phyloP scores from a whole-genome alignment of 768 basidiomycete genomes.

The Leccinum aurantiacum region DNA sequence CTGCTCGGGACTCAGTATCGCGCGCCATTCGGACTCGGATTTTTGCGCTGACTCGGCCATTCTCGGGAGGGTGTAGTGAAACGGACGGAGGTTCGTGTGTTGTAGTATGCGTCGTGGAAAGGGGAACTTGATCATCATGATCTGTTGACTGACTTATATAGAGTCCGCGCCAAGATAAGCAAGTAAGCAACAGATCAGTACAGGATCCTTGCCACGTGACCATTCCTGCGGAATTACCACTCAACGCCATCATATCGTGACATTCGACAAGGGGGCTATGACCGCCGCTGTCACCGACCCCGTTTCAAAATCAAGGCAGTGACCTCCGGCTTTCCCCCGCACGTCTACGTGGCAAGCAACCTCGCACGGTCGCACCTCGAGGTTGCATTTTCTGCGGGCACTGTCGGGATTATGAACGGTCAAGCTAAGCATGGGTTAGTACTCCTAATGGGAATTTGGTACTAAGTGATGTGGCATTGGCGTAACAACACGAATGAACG shows the following conservation, averaged over 20 bases:
- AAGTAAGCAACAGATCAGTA: too few species aligned
- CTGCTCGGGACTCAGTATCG: conserved; percentile 78
- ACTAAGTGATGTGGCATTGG: too few species aligned
- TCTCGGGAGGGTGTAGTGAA: conserved; percentile 7
- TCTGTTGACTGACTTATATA: background rate
- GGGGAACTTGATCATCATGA: background rate
- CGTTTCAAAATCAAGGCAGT: background rate
- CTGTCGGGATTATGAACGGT: background rate
- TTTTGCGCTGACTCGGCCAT: conserved; percentile 38
- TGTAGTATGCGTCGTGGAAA: conserved; percentile 1
- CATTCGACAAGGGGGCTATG: too few species aligned
- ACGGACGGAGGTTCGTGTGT: background rate
- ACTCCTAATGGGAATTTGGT: too few species aligned
- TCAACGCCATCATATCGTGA: background rate
- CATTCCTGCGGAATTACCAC: too few species aligned
- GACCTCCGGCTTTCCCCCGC: background rate
- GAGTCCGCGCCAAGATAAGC: background rate
- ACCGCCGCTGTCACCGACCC: background rate
- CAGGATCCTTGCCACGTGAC: too few species aligned
- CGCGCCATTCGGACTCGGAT: conserved; percentile 81
- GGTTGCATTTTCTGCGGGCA: background rate
- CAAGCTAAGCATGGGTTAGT: too few species aligned
- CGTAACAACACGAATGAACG: too few species aligned
- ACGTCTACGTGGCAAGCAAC: background rate
- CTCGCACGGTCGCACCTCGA: background rate